Conservation (phyloP, 139 green algal genomes). For the Pseudopediastrum boryanum region DNA sequence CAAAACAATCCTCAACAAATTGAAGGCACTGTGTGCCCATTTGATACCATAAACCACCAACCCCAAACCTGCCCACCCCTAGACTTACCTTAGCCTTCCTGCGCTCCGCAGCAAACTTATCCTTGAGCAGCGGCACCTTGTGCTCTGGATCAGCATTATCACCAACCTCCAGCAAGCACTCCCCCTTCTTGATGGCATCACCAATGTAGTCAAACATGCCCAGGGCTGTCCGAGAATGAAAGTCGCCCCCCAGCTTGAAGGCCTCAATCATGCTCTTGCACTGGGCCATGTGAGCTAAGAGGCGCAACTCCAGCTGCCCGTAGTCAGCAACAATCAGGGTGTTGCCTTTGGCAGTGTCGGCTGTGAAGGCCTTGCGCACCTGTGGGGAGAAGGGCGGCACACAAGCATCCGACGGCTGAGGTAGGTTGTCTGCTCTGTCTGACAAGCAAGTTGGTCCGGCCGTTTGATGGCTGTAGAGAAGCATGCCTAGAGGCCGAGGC, state of each 20-base stretch:
- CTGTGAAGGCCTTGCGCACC: conserved; percentile 89
- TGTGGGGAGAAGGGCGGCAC: conserved; percentile 25
- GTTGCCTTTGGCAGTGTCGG: conserved; percentile 69
- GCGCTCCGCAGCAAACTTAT: conserved; percentile 75
- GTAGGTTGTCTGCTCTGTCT: too few relatives aligned
- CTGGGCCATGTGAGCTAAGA: conserved; percentile 94
- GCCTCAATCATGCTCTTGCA: conserved; percentile 90
- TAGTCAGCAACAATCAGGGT: conserved; percentile 98
- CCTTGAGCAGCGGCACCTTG: conserved; percentile 85
- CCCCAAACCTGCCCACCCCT: too few relatives aligned
- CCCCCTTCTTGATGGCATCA: conserved; percentile 74
- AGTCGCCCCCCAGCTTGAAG: conserved; percentile 94
- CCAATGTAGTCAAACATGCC: conserved; percentile 98
- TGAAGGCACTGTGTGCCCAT: too few relatives aligned
- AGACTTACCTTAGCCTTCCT: conserved; percentile 83
- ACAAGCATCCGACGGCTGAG: neutral
- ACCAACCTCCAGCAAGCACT: conserved; percentile 78
- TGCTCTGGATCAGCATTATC: conserved; percentile 30
- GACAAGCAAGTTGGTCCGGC: too few relatives aligned
- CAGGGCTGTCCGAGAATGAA: conserved; percentile 93
- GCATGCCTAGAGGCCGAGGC: too few relatives aligned
- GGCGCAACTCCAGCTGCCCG: conserved; percentile 96
- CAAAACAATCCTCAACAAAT: too few relatives aligned
- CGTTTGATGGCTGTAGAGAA: too few relatives aligned
- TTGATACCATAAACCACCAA: too few relatives aligned